These are phyloP conservation scores for Artomyces pyxidatus DNA, from an alignment of 768 basidiomycete genomes.

Conservation along the genomic window DNA sequence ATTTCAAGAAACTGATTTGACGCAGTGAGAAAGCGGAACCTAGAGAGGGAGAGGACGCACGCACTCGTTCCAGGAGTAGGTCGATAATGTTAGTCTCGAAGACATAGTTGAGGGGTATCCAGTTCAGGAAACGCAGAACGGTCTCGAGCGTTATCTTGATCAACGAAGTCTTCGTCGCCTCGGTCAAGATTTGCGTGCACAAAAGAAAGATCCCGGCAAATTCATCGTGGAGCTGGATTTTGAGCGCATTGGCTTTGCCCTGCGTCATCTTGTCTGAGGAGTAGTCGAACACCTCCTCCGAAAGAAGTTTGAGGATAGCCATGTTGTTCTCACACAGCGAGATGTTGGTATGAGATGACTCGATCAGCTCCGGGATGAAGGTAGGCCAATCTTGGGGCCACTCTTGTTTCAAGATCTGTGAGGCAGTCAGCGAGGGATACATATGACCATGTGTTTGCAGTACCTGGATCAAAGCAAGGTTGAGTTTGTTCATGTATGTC, in stretches of 20 bases:
- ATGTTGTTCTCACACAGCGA: conserved; percentile 99
- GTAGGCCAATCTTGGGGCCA: conserved; percentile 99
- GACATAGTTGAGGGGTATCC: conserved; percentile 98
- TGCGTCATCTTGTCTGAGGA: conserved; percentile 99
- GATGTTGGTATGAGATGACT: conserved; percentile 93
- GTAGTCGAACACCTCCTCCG: conserved; percentile 98
- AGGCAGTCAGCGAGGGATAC: background rate
- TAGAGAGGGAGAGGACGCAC: conserved; percentile 29
- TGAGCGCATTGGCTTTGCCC: conserved; percentile 92
- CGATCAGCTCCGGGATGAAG: conserved; percentile 94
- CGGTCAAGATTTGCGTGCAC: conserved; percentile 92
- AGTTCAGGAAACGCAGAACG: conserved; percentile 90
- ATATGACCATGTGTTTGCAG: no score
- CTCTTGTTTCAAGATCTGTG: conserved; percentile 95
- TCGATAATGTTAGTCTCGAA: conserved; percentile 98
- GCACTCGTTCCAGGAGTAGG: conserved; percentile 80
- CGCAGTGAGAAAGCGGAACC: background rate
- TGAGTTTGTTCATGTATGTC: conserved; percentile 92
- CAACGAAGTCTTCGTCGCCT: conserved; percentile 91
- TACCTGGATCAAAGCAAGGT: conserved; percentile 91
- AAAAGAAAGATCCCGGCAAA: conserved; percentile 97
- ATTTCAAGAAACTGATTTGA: conserved; percentile 81
- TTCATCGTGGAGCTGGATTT: conserved; percentile 96
- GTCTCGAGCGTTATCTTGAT: conserved; percentile 96
- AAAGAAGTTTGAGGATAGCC: conserved; percentile 95